Base-by-base conservation (phyloP, 139 green algal species). In the Haematococcus sp. region DNA sequence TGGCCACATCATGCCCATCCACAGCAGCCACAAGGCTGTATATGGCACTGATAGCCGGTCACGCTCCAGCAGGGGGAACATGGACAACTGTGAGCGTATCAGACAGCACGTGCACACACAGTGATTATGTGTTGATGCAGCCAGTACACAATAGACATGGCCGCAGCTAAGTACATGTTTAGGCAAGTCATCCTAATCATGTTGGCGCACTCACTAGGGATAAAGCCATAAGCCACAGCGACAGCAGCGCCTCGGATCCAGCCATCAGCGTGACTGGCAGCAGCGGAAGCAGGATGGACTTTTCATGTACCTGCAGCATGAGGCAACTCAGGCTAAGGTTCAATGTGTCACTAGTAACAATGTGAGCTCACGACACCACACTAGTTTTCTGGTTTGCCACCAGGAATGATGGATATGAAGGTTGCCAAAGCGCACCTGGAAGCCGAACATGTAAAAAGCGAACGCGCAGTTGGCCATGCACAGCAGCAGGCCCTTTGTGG, bases 361-460 rank as follows among this genome's bases (percentile, higher is more conserved):
- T n/a, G n/a, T n/a, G n/a, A n/a, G n/a, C n/a, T n/a, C n/a, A n/a
- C n/a, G n/a, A n/a, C n/a, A n/a, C n/a, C n/a, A n/a, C n/a, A n/a
- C n/a, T n/a, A n/a, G n/a, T n/a, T n/a, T n/a, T n/a, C n/a, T n/a
- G n/a, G n/a, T n/a, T n/a, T 49, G 40, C 40, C 40, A 49, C 40
- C 7, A 11, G 11, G 40, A 7, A 49, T 19, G 40, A 11, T 49
- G 40, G 40, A 11, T 49, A 49, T 49, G 40, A 7, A 49, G 7
- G 11, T 49, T 19, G 7, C 7, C 40, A 19, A 49, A 11, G 17
- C 70, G 51, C 58, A 95, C 92, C 89, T 98, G 95, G 76, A 95
- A 99, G 0, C 91, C 91, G 76, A 99, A 98, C 75, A 99, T 88
- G 88, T 91, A 99, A 85, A 99, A 99, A 2, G 88, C 79, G 27